Evolutionary conservation across 2,329 filamentous ascomycete species (phyloP), one percentile per base, ranked within the genome.

Genomic region (Nothomitra cinnamomea): DNA sequence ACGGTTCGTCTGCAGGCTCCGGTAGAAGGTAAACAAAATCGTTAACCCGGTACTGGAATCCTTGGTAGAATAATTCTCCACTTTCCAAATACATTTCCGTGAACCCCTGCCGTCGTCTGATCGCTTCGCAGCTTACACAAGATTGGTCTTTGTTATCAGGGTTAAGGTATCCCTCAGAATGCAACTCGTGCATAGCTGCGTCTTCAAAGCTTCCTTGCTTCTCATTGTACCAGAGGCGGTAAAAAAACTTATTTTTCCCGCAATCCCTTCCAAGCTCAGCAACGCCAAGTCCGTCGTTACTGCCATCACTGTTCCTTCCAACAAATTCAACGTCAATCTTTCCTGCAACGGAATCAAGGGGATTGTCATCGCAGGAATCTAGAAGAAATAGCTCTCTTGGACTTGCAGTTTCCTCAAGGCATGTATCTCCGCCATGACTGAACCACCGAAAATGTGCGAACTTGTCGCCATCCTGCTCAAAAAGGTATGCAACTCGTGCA

Each of bases 281-380:
- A n/a, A 49, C 24, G 7, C 45, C 24, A 49, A 35, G 25, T 5
- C 45, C 24, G n/a, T 17, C n/a, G n/a, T 19, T 10, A 19, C 28
- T 24, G 12, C 15, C 22, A 25, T 13, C n/a, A 17, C 13, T 10
- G 13, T 25, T 25, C 43, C 43, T n/a, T 17, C 45, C 45, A 10
- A 24, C 25, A 49, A 49, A 49, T 6, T 49, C 45, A 17, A 49
- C 45, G 6, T 49, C 24, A 15, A 49, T 49, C 15, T 49, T 49
- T 6, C 45, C 45, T 7, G 45, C 45, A 49, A 49, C 24, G 5
- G 45, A n/a, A 10, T 49, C 45, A n/a, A 49, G n/a, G 5, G 24
- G 45, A 19, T 49, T 49, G 25, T 49, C 45, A 49, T 49, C 45
- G 25, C 45, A 49, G 25, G 45, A 49, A 19, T 49, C 45, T 35